Conservation (phyloP, 768 basidiomycete genomes). For the Boletus speciosus region DNA sequence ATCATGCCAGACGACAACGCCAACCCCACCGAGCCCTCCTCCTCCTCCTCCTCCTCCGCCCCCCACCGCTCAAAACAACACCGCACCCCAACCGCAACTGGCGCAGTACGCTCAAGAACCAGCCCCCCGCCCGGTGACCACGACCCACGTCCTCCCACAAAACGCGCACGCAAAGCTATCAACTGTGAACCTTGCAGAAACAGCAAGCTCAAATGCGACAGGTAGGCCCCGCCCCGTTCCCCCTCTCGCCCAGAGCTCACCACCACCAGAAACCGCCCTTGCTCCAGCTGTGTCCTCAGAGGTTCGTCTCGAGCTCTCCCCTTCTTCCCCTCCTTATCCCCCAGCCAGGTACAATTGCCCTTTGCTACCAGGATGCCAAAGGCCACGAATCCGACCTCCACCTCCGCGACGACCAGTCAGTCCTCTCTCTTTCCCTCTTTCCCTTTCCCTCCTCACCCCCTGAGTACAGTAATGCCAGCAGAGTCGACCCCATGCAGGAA, state of each 20-base stretch:
- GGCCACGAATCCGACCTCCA: constrained; percentile 56
- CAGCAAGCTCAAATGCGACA: constrained; percentile 87
- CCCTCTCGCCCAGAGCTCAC: neutral
- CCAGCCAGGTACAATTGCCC: constrained; percentile 66
- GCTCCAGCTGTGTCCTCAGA: constrained; percentile 81
- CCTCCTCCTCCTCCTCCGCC: constrained; percentile 14
- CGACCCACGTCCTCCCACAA: constrained; percentile 67
- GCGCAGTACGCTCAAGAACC: constrained; percentile 46
- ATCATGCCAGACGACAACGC: constrained; percentile 32
- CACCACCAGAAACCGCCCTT: constrained; percentile 69
- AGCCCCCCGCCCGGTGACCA: constrained; percentile 48
- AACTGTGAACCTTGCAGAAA: constrained; percentile 88
- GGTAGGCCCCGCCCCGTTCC: constrained; percentile 38
- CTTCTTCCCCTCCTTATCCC: constrained; percentile 13
- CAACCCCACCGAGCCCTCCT: constrained; percentile 13
- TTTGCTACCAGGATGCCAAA: constrained; percentile 75
- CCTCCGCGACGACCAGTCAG: constrained; percentile 51
- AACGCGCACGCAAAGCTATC: constrained; percentile 82
- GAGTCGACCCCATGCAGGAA: constrained; percentile 39
- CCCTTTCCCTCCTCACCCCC: constrained; percentile 38
- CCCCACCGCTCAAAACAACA: constrained; percentile 19
- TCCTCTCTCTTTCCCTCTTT: neutral
- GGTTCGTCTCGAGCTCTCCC: constrained; percentile 41
- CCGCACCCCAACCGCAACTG: constrained; percentile 20
- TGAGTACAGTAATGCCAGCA: constrained; percentile 28